phyloP scores from a whole-genome alignment of 768 basidiomycete genomes.

The Pleurotus ostreatus region DNA sequence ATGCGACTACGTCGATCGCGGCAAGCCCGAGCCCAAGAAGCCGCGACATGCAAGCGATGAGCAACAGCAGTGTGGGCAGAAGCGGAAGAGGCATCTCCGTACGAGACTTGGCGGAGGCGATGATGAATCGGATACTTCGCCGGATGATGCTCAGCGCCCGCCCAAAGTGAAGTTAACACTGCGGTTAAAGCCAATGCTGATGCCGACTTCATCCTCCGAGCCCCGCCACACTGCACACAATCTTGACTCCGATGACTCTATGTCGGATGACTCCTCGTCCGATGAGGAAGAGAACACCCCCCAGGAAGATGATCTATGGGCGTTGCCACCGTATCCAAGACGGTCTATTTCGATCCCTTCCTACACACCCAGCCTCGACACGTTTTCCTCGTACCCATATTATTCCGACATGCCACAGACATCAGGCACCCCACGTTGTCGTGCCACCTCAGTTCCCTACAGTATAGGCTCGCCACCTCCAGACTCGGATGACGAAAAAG shows the following conservation, averaged over 20 bases:
- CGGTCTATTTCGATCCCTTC: conserved; percentile 53
- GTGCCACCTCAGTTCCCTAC: conserved; percentile 55
- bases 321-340: conserved; percentile 53
- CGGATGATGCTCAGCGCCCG: conserved; percentile 39
- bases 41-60: conserved; percentile 20
- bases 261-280: conserved; percentile 36
- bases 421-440: conserved; percentile 33
- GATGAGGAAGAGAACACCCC: conserved; percentile 24
- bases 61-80: conserved; percentile 31
- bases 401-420: conserved; percentile 21
- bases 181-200: conserved; percentile 48
- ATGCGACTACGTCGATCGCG: conserved; percentile 59
- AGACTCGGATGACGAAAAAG: conserved; percentile 63
- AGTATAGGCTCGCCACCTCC: conserved; percentile 67
- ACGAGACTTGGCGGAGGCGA: conserved; percentile 15
- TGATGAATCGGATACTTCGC: conserved; percentile 30
- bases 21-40: conserved; percentile 31
- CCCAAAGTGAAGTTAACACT: conserved; percentile 72
- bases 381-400: conserved; percentile 21
- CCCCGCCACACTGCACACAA: conserved; percentile 28
- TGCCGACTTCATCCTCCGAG: conserved; percentile 24
- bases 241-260: conserved; percentile 31
- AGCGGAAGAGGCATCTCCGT: conserved; percentile 40
- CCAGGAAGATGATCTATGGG: conserved; percentile 40
- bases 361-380: conserved; percentile 46